Base-by-base conservation (phyloP, 2,329 filamentous ascomycete genomes). In the Colletotrichum camelliae region DNA sequence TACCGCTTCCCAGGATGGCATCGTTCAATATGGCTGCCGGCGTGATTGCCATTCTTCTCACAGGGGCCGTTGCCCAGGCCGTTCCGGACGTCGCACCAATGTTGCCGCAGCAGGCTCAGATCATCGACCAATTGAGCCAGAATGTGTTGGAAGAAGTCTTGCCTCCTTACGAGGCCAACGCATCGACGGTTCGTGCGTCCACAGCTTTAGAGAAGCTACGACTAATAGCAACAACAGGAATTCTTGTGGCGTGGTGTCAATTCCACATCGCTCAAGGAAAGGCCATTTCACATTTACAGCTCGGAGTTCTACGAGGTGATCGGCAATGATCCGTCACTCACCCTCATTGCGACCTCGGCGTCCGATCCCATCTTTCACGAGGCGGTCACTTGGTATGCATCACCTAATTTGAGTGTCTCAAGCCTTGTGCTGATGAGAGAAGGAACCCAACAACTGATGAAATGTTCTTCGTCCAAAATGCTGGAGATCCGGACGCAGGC, bases 401-500 rank as follows among this genome's bases (percentile, higher is more conserved):
- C 80, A 43, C 8, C 5, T 9, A 6, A 4, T 8, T 12, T 33
- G 5, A 21, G 15, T 2, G 5, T 1, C 12, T 5, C 15, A 16
- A 7, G n/a, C 33, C 2, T n/a, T 12, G 21, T 7, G 24, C 55
- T 69, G 8, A 43, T 4, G 5, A 7, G 18, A 21, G 4, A 57
- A 62, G 69, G 55, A 87, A 85, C 27, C 82, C 80, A 24, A 84
- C 84, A 0, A 89, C 87, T 0, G 86, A 90, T 16, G 89, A 90
- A 75, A 83, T 90, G 61, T 90, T 91, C 78, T 91, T 91, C 57
- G 88, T 86, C 1, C 88, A 91, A 72, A 89, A 89, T 61, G 88
- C 89, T 0, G 89, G 89, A 0, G 83, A 85, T 0, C 78, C 76
- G 0, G 87, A 82, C 7, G 85, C 88, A 2, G 89, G 89, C 1